These are phyloP conservation scores for Acacia pycnantha DNA, from an alignment of 331 rosid species.

Conservation along the genomic window DNA sequence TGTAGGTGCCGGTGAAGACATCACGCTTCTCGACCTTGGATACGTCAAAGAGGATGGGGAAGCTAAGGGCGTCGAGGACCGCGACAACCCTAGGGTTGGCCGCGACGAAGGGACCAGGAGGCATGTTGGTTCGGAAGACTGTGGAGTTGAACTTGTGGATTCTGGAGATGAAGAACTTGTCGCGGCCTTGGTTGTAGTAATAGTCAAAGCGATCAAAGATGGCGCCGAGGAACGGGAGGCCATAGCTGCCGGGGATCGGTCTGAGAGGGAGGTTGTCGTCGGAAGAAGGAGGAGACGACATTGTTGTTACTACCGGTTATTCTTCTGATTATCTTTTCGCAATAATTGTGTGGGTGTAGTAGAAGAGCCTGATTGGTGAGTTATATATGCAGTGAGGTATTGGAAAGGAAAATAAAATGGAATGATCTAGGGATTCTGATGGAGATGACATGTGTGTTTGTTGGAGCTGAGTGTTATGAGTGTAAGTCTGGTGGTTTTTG, in stretches of 20 bases:
- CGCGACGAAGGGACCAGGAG: conserved; percentile 66
- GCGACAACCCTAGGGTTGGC: conserved; percentile 48
- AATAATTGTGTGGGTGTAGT: not conserved
- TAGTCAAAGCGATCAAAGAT: conserved; percentile 55
- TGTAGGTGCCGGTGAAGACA: conserved; percentile 71
- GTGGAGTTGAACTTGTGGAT: conserved; percentile 51
- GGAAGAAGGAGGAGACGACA: not conserved
- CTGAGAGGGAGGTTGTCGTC: conserved; percentile 42
- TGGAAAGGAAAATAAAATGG: not conserved
- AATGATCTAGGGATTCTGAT: not conserved
- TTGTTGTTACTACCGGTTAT: not conserved
- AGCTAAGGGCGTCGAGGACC: conserved; percentile 54
- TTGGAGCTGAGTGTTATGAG: not conserved
- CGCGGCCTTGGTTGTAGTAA: conserved; percentile 67
- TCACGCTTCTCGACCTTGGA: conserved; percentile 50
- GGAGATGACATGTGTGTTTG: not conserved
- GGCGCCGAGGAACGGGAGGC: conserved; percentile 54
- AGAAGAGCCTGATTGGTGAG: not conserved
- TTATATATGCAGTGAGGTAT: not conserved
- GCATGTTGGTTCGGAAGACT: conserved; percentile 67
- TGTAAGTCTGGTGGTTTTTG: not conserved
- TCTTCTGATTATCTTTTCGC: not conserved
- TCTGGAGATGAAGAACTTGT: conserved; percentile 50
- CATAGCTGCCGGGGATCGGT: conserved; percentile 62
- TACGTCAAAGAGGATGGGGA: conserved; percentile 62